These are phyloP conservation scores for Stemphylium vesicarium DNA, from an alignment of 2,329 filamentous ascomycete species.

Conservation along the genomic window DNA sequence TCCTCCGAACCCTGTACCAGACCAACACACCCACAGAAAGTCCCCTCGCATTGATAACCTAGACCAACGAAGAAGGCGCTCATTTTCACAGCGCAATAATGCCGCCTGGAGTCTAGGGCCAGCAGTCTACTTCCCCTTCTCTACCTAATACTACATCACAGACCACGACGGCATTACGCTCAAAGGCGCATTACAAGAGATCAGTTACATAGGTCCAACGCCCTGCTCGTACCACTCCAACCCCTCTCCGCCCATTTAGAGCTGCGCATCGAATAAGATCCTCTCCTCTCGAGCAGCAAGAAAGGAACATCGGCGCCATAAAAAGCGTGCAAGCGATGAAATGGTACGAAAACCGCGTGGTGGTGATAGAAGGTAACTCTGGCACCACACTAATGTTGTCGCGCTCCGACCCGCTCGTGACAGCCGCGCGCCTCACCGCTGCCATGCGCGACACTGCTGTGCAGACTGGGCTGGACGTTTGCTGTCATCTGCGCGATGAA, in stretches of 20 bases:
- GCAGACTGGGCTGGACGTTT: conserved; percentile 26
- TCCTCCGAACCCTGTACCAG: conserved; percentile 47
- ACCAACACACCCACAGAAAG: conserved; percentile 55
- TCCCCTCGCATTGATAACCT: conserved; percentile 74
- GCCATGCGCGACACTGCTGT: conserved; percentile 33
- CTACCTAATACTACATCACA: conserved; percentile 34
- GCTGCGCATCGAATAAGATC: conserved; percentile 83
- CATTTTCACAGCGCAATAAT: conserved; percentile 77
- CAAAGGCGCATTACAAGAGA: conserved; percentile 37
- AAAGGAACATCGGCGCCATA: conserved; percentile 70
- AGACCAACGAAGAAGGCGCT: conserved; percentile 82
- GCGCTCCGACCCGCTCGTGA: conserved; percentile 54
- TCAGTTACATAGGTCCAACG: conserved; percentile 45
- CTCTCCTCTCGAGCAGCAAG: conserved; percentile 70
- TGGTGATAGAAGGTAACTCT: conserved; percentile 45
- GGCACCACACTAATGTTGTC: conserved; percentile 72
- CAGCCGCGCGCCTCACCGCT: conserved; percentile 34
- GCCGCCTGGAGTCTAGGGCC: conserved; percentile 72
- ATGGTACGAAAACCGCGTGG: conserved; percentile 60
- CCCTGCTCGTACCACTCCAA: conserved; percentile 63
- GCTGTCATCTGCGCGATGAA: conserved; percentile 39
- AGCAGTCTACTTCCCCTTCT: conserved; percentile 56
- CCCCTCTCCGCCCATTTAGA: conserved; percentile 79
- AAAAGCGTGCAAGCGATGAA: conserved; percentile 74
- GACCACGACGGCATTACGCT: conserved; percentile 62